Base-by-base conservation (phyloP, 306 rosid genomes). In the Gillenia trifoliata region DNA sequence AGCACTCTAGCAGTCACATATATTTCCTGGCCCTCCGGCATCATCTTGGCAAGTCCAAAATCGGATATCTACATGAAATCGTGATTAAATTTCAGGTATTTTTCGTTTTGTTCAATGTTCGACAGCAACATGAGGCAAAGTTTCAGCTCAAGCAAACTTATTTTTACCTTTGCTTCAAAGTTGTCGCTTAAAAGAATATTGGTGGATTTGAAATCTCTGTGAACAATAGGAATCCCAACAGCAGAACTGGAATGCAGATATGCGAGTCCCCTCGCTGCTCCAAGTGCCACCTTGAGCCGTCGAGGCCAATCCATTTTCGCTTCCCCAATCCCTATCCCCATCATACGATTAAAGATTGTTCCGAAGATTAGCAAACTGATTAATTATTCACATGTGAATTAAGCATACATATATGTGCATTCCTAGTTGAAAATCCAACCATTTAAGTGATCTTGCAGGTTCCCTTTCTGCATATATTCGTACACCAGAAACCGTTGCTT, bases 1-100 rank as follows among this genome's bases (percentile, higher is more conserved):
- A 89, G 97, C 29, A 93, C 97, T 73, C 92, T 89, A 55, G 93
- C 94, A 0, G 98, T 93, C 66, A 88, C 90, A 22, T 84, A 79
- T 34, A 87, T 86, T 68, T 91, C 98, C 55, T 88, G 88, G 19
- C 97, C 98, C 80, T 91, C 96, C 50, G 98, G 98, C 98, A 93
- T 93, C 33, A 93, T 82, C 87, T 88, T 93, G 75, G 98, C 98
- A 6, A 93, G 91, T 57, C 98, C 98, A 82, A 93, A 93, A 76
- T 93, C 98, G 13, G 98, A 93, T 81, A 93, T 91, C 98, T 93
- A 26, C 68, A 59, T 12, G 17, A 38, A 67, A 75, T 52, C 13
- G 2, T 5, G 34, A 8, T 16, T 34, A 20, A 25, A 29, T 29
- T 71, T 82, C 74, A 75, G 73, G 10, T 29, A 34, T 54, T 22